These are phyloP conservation scores for Bretschneidera sinensis DNA, from an alignment of 345 rosid genomes.

Conservation along the genomic window DNA sequence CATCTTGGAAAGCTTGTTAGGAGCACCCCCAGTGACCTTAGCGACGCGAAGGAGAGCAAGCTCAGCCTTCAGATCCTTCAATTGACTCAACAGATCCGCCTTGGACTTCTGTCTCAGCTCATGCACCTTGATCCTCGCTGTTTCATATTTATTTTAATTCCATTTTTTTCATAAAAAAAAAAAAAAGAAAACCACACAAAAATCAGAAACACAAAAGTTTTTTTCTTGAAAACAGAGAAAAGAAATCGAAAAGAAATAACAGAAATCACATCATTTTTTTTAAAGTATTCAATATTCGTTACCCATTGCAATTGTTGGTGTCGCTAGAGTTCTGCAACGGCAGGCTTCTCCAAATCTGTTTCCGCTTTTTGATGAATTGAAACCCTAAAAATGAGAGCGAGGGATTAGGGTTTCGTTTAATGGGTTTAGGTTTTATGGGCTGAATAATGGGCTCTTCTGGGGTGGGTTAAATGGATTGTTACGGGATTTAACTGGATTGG, in stretches of 20 bases:
- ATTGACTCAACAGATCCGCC: constrained; percentile 37
- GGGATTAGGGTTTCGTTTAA: neutral
- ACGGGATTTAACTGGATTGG: too few relatives aligned
- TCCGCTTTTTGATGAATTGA: too few relatives aligned
- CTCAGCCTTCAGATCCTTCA: constrained; percentile 55
- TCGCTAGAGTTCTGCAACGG: neutral
- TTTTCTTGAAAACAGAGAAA: neutral
- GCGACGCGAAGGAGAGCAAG: constrained; percentile 66
- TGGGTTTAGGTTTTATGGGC: neutral
- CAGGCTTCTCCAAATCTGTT: neutral
- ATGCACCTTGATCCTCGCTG: constrained; percentile 58
- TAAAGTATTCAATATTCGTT: neutral
- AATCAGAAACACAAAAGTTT: neutral
- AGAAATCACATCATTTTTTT: too few relatives aligned
- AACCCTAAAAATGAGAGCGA: neutral
- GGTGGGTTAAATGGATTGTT: too few relatives aligned
- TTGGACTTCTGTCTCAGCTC: constrained; percentile 55
- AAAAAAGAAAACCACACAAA: too few relatives aligned
- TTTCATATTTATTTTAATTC: constrained; percentile 16
- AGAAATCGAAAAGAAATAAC: neutral
- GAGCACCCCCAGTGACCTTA: constrained; percentile 70
- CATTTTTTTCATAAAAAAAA: neutral
- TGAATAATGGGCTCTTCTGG: too few relatives aligned
- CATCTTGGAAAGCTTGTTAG: constrained; percentile 67
- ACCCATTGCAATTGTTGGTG: neutral